Evolutionary conservation across 129 eudicot genomes (phyloP).

Genomic region (Helichrysum umbraculigerum): DNA sequence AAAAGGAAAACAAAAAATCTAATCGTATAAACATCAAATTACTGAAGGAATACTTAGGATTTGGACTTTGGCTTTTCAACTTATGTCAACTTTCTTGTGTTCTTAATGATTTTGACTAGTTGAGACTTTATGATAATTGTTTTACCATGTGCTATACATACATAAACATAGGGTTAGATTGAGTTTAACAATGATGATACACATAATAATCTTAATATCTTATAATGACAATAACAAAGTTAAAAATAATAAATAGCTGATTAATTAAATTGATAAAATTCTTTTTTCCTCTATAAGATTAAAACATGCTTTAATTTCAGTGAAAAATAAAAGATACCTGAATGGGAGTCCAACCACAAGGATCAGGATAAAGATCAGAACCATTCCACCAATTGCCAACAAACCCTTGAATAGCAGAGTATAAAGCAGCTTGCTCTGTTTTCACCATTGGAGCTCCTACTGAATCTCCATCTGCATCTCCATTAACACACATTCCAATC

Average conservation of each 20-base stretch:
- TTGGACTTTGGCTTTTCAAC: constrained; percentile 1
- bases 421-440: constrained; percentile 68
- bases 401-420: constrained; percentile 74
- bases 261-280: neutral
- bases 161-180: neutral
- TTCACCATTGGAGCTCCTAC: constrained; percentile 67
- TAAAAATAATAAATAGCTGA: neutral
- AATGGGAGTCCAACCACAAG: constrained; percentile 98
- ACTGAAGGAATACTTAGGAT: constrained; percentile 8
- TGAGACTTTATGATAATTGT: neutral
- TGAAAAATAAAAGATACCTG: constrained; percentile 44
- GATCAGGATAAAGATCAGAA: constrained; percentile 93
- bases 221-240: neutral
- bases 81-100: constrained; percentile 6
- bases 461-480: constrained; percentile 34
- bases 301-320: neutral
- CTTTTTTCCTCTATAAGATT: neutral
- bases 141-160: neutral
- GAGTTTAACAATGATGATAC: neutral
- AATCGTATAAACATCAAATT: constrained; percentile 7
- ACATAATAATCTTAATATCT: neutral
- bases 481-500: constrained; percentile 32
- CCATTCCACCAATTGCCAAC: constrained; percentile 94
- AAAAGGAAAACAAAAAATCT: neutral
- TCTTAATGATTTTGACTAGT: constrained; percentile 5